Conservation (phyloP, 2,329 filamentous ascomycete species). For the Parasarocladium wereldwijsianum region DNA sequence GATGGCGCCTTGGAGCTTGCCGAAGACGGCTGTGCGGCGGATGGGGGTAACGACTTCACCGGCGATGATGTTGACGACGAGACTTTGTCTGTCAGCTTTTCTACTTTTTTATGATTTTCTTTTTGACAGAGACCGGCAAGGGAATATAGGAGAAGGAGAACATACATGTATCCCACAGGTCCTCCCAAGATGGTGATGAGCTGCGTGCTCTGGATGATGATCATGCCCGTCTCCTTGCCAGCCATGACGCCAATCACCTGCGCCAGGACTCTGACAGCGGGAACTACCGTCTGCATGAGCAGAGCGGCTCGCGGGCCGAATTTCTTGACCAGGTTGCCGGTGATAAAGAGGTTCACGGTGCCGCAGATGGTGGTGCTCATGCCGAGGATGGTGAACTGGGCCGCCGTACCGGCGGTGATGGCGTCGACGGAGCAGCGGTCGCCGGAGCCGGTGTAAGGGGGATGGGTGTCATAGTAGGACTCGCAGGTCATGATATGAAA, state of each 20-base stretch:
- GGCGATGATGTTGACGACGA: slow-evolving; percentile 54
- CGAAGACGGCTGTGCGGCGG: slow-evolving; percentile 48
- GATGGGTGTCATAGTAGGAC: slow-evolving; percentile 47
- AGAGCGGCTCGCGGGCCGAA: slow-evolving; percentile 50
- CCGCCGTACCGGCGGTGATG: slow-evolving; percentile 50
- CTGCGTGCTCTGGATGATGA: slow-evolving; percentile 53
- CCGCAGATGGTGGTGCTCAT: slow-evolving; percentile 53
- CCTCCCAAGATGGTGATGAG: slow-evolving; percentile 54
- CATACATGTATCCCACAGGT: slow-evolving; percentile 49
- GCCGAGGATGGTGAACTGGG: slow-evolving; percentile 48
- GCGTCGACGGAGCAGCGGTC: slow-evolving; percentile 45
- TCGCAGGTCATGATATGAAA: slow-evolving; percentile 62
- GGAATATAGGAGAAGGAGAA: neutral
- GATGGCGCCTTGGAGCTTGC: slow-evolving; percentile 48
- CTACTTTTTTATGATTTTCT: neutral
- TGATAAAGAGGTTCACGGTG: slow-evolving; percentile 51
- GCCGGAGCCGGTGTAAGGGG: slow-evolving; percentile 27
- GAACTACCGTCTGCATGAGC: slow-evolving; percentile 46
- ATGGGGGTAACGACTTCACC: slow-evolving; percentile 47
- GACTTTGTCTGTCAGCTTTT: slow-evolving; percentile 13
- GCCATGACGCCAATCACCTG: slow-evolving; percentile 51
- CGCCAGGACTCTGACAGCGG: slow-evolving; percentile 45
- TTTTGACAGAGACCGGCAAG: no score
- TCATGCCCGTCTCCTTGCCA: slow-evolving; percentile 47
- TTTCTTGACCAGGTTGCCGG: slow-evolving; percentile 51